Evolutionary conservation across 1,284 basidiomycete genomes (phyloP).

Genomic region (Sporisorium scitamineum): DNA sequence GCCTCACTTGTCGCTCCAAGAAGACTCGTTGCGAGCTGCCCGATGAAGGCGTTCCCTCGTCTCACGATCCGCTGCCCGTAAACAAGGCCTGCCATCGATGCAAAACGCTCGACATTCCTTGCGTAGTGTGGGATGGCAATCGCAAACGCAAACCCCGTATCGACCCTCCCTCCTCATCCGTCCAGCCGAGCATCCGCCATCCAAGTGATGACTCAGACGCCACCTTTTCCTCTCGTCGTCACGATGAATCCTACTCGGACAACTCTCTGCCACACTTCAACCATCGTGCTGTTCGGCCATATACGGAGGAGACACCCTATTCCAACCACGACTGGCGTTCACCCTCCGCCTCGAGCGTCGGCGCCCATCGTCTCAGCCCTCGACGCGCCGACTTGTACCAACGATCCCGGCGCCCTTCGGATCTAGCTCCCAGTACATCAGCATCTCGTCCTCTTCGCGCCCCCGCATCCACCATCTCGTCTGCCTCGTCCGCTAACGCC

Average conservation of each 20-base stretch:
- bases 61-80: constrained; percentile 25
- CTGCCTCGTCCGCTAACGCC: not conserved
- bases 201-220: not conserved
- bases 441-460: constrained; percentile 1
- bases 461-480: not conserved
- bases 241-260: not conserved
- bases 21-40: constrained; percentile 53
- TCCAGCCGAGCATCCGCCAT: not conserved
- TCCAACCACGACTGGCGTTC: not conserved
- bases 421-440: not conserved
- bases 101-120: constrained; percentile 33
- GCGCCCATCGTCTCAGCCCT: not conserved
- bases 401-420: not conserved
- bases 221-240: not conserved
- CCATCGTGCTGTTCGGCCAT: not conserved
- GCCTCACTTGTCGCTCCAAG: constrained; percentile 48
- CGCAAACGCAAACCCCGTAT: constrained; percentile 40
- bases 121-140: constrained; percentile 50
- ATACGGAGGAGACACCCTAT: not conserved
- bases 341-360: not conserved
- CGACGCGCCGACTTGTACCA: constrained; percentile 9
- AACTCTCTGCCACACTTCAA: not conserved
- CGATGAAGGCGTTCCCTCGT: constrained; percentile 35
- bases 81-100: constrained; percentile 44
- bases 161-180: not conserved